Evolutionary conservation across 306 rosid species (phyloP), one percentile per base, ranked within the genome.

Genomic region (Sphenostylis stenocarpa): DNA sequence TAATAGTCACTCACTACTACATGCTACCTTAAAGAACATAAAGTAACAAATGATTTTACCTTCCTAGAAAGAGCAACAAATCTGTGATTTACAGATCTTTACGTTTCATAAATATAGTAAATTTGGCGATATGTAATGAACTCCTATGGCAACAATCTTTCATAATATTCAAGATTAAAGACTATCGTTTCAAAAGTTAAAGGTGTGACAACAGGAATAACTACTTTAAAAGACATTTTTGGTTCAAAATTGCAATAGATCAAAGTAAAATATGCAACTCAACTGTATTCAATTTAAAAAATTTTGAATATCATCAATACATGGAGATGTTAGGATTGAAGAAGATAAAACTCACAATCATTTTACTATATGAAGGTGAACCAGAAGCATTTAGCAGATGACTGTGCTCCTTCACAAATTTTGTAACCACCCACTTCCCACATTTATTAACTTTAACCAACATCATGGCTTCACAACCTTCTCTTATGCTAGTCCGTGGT

Each of bases 391-490:
- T 56, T 9, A 81, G 69, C 15, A 77, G 78, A 65, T 81, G 85
- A 70, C 61, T 70, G 56, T 81, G 85, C 43, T 81, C 84, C 75
- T 85, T 85, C 3, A 78, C 79, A 78, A 85, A 70, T 82, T 62
- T 82, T n/a, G 82, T 64, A 57, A 78, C 64, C 63, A 82, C 76
- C 88, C 84, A 82, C 78, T 82, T 82, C 62, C 84, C 84, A 39
- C 75, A 68, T 57, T 70, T 82, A 45, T 78, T 63, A 47, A 78
- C 79, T 75, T 85, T 82, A 58, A 85, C 82, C 64, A 75, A 26
- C 70, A 85, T 20, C 88, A 82, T 78, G 36, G 88, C 84, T 66
- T 82, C 83, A 65, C 88, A 85, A 5, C 86, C 84, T 79, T 82
- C 88, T 66, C 88, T 70, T 75, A 63, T 82, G 70, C 80, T 85